Conservation (phyloP, 1,139 yeast species). For the Kurtzmaniella quercitrusa region DNA sequence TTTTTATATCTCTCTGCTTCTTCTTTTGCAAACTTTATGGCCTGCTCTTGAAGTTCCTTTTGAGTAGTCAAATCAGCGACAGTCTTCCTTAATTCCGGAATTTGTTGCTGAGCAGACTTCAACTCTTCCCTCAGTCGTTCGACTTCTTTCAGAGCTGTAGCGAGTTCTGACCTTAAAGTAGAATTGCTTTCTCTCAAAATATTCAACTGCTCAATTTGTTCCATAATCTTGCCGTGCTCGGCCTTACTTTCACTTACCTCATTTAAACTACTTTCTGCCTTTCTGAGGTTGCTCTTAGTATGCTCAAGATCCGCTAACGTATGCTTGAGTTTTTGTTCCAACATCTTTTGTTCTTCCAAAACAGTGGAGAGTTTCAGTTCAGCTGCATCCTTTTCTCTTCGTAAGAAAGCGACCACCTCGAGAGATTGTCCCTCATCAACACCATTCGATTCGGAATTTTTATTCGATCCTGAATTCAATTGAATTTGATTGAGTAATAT, state of each 20-base stretch:
- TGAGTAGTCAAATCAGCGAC: conserved; percentile 22
- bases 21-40: conserved; percentile 30
- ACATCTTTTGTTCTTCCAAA: conserved; percentile 45
- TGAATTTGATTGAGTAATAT: conserved; percentile 71
- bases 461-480: conserved; percentile 15
- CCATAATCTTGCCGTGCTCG: conserved; percentile 52
- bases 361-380: conserved; percentile 54
- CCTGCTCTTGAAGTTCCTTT: conserved; percentile 30
- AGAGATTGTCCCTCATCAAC: conserved; percentile 14
- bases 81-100: conserved; percentile 19
- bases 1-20: conserved; percentile 33
- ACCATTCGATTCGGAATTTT: conserved; percentile 10
- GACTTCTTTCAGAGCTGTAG: conserved; percentile 20
- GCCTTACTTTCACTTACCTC: conserved; percentile 37
- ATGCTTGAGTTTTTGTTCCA: conserved; percentile 40
- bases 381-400: conserved; percentile 73
- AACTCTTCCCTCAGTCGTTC: conserved; percentile 20
- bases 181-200: conserved; percentile 71
- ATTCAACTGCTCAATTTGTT: conserved; percentile 65
- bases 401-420: conserved; percentile 59
- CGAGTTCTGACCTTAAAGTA: conserved; percentile 56
- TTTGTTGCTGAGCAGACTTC: conserved; percentile 13
- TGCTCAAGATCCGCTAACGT: conserved; percentile 41
- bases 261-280: conserved; percentile 29
- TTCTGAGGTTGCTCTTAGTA: conserved; percentile 41